Evolutionary conservation across 208 protist genomes (phyloP), one percentile per base, ranked within the genome.

Genomic region (Trypanosoma lewisi): DNA sequence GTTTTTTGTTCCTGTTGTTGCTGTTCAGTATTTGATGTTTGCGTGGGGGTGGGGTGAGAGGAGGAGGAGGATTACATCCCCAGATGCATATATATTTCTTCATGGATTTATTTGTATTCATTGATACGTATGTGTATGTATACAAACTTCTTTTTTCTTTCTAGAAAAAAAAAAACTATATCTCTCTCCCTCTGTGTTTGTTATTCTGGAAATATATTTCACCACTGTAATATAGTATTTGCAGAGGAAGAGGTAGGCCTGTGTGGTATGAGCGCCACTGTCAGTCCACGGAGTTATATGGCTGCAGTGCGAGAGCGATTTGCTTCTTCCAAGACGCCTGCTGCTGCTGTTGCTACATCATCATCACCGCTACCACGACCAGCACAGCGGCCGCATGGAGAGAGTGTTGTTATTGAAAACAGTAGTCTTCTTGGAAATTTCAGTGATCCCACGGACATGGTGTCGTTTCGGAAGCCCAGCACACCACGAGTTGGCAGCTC

Each of bases 271-370:
- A 30, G 21, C 50, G 27, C 17, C 2, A 34, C 31, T 21, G 50
- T 76, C 41, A 67, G 51, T 36, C 78, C 78, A 8, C 55, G 68
- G 5, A 65, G 56, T 19, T 82, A 84, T 33, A 58, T 71, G 6
- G 63, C 77, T 4, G 70, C 83, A 0, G 70, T 85, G 37, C 55
- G 81, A 4, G 79, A 85, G 25, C 68, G 59, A 5, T 37, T 59
- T 21, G 19, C 56, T 3, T 8, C 47, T 37, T 50, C 44, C 4
- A 12, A 16, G 4, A 39, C 47, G 28, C 44, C 63, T 25, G 16
- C 60, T 5, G 54, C 61, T 17, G 54, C 55, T 14, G 28, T 9
- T 8, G 37, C 28, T 25, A 7, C 6, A 19, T 3, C 28, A 42
- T 1, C n/a, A 31, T 1, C 25, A 48, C 5, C 50, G 2, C 8